Conservation (phyloP, 2,329 filamentous ascomycete species). For the Diaporthe capsici region DNA sequence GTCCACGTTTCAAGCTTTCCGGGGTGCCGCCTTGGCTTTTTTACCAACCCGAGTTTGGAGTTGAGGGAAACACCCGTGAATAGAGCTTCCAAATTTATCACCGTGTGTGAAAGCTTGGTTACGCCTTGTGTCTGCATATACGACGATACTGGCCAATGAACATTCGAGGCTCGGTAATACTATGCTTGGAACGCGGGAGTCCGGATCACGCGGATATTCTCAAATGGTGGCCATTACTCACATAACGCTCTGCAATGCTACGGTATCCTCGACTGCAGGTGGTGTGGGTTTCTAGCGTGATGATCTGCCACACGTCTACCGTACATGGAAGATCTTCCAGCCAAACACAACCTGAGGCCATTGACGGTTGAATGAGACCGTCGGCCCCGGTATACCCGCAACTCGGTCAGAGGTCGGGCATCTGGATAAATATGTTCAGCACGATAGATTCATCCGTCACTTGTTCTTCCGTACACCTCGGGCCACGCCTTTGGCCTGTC, state of each 20-base stretch:
- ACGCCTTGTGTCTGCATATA: background rate
- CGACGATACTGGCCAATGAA: background rate
- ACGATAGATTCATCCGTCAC: background rate
- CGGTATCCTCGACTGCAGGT: background rate
- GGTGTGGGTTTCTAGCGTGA: constrained; percentile 4
- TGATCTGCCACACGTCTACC: background rate
- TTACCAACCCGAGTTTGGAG: background rate
- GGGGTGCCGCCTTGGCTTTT: constrained; percentile 15
- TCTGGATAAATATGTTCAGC: background rate
- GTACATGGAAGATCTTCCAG: background rate
- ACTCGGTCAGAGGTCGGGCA: background rate
- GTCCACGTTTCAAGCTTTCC: constrained; percentile 28
- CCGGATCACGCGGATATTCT: constrained; percentile 5
- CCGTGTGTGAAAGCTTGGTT: background rate
- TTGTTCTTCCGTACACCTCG: background rate
- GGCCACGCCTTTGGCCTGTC: no score
- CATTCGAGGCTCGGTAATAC: background rate
- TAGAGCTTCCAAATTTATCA: constrained; percentile 13
- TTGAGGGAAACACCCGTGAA: background rate
- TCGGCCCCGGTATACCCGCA: constrained; percentile 15
- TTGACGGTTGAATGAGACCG: background rate
- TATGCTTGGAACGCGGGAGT: background rate
- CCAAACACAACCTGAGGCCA: background rate
- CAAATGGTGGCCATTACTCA: background rate
- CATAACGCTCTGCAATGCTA: background rate